phyloP scores from a whole-genome alignment of 75 land plant genomes.

The Larix kaempferi region DNA sequence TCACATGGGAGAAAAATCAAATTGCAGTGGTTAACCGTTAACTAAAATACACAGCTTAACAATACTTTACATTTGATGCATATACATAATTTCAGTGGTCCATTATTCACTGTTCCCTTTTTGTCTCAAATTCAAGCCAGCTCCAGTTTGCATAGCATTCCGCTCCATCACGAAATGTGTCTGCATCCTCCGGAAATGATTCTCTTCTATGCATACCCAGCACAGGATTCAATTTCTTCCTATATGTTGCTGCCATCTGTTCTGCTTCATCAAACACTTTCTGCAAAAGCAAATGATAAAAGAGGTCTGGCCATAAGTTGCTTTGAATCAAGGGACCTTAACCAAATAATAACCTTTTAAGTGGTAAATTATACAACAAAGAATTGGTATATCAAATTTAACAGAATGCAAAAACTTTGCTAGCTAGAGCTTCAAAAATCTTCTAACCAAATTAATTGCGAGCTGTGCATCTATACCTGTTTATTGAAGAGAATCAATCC shows the following conservation, averaged over 20 bases:
- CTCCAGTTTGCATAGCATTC: constrained; percentile 62
- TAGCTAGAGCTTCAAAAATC: too few species aligned
- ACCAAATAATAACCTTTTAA: not conserved
- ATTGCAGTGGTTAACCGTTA: not conserved
- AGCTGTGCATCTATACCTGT: not conserved
- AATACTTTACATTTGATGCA: not conserved
- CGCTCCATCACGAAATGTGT: constrained; percentile 41
- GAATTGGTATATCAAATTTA: too few species aligned
- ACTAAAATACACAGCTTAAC: not conserved
- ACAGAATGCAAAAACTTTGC: too few species aligned
- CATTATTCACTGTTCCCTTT: not conserved
- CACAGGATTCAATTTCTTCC: constrained; percentile 37
- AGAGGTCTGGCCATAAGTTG: not conserved
- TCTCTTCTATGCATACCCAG: constrained; percentile 10
- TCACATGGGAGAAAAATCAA: not conserved
- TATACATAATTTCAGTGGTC: not conserved
- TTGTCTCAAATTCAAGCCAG: constrained; percentile 68
- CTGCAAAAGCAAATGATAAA: constrained; percentile 26
- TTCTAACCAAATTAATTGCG: too few species aligned
- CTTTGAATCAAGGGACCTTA: not conserved
- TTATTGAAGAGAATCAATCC: constrained; percentile 8
- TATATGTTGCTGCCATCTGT: constrained; percentile 56
- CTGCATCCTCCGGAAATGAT: constrained; percentile 16
- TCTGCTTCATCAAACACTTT: constrained; percentile 80
- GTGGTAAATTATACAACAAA: not conserved